Evolutionary conservation across 139 green algal species (phyloP), one percentile per base, ranked within the genome.

Genomic region (Tetraselmis chui): DNA sequence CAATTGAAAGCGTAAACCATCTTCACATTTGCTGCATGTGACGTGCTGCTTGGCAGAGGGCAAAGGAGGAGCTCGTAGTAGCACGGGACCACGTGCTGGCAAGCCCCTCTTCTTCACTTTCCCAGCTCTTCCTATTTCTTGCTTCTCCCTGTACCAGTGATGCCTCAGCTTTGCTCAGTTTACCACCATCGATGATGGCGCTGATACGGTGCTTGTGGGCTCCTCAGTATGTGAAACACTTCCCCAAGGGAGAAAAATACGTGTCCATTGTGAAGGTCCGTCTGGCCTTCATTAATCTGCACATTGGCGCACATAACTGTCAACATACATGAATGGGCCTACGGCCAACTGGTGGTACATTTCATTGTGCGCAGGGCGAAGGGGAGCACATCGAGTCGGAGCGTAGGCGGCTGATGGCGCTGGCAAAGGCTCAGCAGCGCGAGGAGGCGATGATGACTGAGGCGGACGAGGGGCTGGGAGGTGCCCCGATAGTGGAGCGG

Each of bases 241-340:
- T 98, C 75, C 94, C 94, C 22, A 93, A 92, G 79, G 90, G 86
- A 2, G 92, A 97, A 82, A 94, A 94, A 83, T 98, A 96, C 82
- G 93, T 98, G 29, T 91, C 88, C 11, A 67, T 98, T 2, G 81
- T 97, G 30, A 89, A 85, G 32, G 27, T 90, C 0, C 84, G 26
- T 23, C 45, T n/a, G n/a, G n/a, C n/a, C n/a, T n/a, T n/a, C n/a
- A n/a, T n/a, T n/a, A n/a, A n/a, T n/a, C n/a, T n/a, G n/a, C n/a
- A n/a, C n/a, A n/a, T n/a, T n/a, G n/a, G n/a, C n/a, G n/a, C n/a
- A n/a, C n/a, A n/a, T n/a, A n/a, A n/a, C n/a, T n/a, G n/a, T n/a
- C n/a, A n/a, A n/a, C n/a, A n/a, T n/a, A n/a, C n/a, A n/a, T n/a
- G n/a, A n/a, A n/a, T n/a, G n/a, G n/a, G n/a, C n/a, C n/a, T n/a